Percentiles rank a stretch among this genome's conserved stretches.
These are phyloP conservation scores for Fusarium burgessii DNA, from an alignment of 2,329 filamentous ascomycete genomes.

Conservation along the genomic window DNA sequence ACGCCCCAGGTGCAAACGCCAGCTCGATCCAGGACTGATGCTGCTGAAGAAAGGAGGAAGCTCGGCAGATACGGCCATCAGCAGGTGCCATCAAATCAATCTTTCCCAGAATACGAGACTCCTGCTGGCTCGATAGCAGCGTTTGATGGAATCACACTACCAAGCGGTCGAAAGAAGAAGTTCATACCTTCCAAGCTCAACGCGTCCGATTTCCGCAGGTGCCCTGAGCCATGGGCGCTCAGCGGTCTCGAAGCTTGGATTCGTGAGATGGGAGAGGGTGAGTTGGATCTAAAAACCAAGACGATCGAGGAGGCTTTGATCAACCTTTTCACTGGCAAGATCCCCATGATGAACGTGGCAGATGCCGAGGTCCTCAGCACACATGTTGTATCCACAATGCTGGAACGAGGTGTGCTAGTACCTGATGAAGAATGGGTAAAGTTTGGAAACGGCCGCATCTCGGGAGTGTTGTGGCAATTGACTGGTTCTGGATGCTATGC, in stretches of 20 bases:
- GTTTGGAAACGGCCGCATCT: slow-evolving; percentile 82
- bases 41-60: slow-evolving; percentile 75
- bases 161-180: slow-evolving; percentile 81
- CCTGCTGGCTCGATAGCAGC: slow-evolving; percentile 66
- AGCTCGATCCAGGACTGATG: slow-evolving; percentile 94
- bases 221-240: slow-evolving; percentile 90
- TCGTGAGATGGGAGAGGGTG: slow-evolving; percentile 88
- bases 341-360: slow-evolving; percentile 97
- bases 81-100: slow-evolving; percentile 60
- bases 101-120: slow-evolving; percentile 69
- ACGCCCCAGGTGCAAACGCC: slow-evolving; percentile 83
- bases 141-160: slow-evolving; percentile 87
- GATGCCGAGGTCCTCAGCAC: slow-evolving; percentile 90
- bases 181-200: slow-evolving; percentile 89
- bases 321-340: slow-evolving; percentile 90
- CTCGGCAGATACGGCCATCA: slow-evolving; percentile 64
- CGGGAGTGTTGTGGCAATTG: slow-evolving; percentile 92
- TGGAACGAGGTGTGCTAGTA: slow-evolving; percentile 79
- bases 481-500: slow-evolving; percentile 94
- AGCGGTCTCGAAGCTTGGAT: slow-evolving; percentile 91
- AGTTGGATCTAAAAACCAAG: slow-evolving; percentile 86
- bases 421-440: slow-evolving; percentile 98
- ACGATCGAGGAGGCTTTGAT: slow-evolving; percentile 89
- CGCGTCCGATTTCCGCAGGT: slow-evolving; percentile 83
- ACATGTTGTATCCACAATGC: slow-evolving; percentile 83